phyloP scores from a whole-genome alignment of 148 eudicot species.

The Silene uniflora region DNA sequence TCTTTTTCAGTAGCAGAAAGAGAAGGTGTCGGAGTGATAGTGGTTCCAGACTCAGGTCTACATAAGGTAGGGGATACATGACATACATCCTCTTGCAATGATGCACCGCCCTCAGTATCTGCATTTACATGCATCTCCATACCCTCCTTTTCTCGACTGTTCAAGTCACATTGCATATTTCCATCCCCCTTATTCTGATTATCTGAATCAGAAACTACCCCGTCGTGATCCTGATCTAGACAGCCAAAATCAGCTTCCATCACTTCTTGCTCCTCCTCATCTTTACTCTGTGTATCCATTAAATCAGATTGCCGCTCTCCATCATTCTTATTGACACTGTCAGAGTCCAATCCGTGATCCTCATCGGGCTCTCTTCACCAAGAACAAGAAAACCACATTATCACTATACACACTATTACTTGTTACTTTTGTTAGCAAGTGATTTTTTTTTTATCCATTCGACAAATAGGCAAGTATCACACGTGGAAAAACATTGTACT shows the following conservation, averaged over 20 bases:
- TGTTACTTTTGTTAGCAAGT: too few species aligned
- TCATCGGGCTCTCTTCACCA: conserved; percentile 4
- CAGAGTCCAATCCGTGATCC: not conserved
- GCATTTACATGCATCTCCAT: not conserved
- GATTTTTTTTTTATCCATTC: too few species aligned
- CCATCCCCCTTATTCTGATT: conserved; percentile 1
- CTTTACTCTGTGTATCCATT: not conserved
- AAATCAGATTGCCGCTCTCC: not conserved
- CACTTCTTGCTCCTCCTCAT: not conserved
- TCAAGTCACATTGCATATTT: conserved; percentile 1
- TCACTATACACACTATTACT: too few species aligned
- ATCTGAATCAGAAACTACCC: not conserved
- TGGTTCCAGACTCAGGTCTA: not conserved
- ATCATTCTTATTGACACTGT: not conserved
- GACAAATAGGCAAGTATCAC: not conserved
- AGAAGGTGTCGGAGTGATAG: not conserved
- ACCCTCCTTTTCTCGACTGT: not conserved
- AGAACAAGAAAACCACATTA: not conserved
- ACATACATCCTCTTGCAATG: conserved; percentile 4
- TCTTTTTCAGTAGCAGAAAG: conserved; percentile 8
- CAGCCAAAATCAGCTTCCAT: not conserved
- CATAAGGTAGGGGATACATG: not conserved
- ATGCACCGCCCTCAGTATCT: not conserved
- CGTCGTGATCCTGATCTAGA: not conserved
- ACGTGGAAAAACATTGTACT: too few species aligned